phyloP scores from a whole-genome alignment of 352 stramenopile species.

The Globisporangium cederbergense region DNA sequence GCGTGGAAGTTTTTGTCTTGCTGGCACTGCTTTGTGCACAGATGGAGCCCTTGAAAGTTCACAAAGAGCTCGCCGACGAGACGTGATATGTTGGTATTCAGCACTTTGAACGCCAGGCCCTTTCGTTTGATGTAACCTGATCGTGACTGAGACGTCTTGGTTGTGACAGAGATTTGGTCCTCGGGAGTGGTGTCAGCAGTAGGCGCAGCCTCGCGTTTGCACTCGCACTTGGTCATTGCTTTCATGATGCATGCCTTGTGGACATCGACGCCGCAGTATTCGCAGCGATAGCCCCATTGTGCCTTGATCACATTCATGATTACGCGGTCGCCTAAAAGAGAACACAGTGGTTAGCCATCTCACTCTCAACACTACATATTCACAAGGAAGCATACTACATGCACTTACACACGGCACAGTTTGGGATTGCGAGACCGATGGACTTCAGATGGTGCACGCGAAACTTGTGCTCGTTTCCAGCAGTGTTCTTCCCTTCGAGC shows the following conservation, averaged over 20 bases:
- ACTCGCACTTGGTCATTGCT: constrained; percentile 74
- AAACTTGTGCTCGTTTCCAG: constrained; percentile 79
- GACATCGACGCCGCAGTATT: constrained; percentile 75
- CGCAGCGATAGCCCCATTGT: constrained; percentile 81
- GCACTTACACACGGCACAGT: constrained; percentile 72
- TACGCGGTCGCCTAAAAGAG: constrained; percentile 54
- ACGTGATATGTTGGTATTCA: constrained; percentile 39
- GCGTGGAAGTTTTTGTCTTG: constrained; percentile 57
- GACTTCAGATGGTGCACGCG: constrained; percentile 86
- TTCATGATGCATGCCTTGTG: constrained; percentile 89
- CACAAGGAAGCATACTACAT: neutral
- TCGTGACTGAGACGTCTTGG: constrained; percentile 6
- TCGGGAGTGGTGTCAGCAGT: neutral
- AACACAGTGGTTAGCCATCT: neutral
- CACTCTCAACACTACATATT: too few species aligned
- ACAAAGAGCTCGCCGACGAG: constrained; percentile 64
- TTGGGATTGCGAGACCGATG: constrained; percentile 73
- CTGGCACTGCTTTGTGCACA: constrained; percentile 84
- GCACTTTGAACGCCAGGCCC: constrained; percentile 38
- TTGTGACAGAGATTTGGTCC: neutral
- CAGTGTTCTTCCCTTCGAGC: constrained; percentile 51
- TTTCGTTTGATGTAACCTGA: constrained; percentile 21
- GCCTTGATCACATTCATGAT: constrained; percentile 83
- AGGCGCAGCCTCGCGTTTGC: constrained; percentile 19
- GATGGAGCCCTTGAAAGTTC: constrained; percentile 72